Evolutionary conservation across 306 rosid species (phyloP).

Genomic region (Prunus persica): Prunus_persica_NCBIv2 NC_034015.1:20969001-20969500

Average conservation of each 20-base stretch:
- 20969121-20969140: too few relatives aligned
- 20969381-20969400: not conserved
- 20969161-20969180: not conserved
- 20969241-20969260: too few relatives aligned
- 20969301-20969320: too few relatives aligned
- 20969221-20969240: too few relatives aligned
- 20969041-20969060: not conserved
- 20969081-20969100: not conserved
- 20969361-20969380: not conserved
- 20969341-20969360: not conserved
- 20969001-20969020: constrained; percentile 17
- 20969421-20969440: not conserved
- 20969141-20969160: not conserved
- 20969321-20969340: not conserved
- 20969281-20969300: too few relatives aligned
- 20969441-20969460: not conserved
- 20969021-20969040: not conserved
- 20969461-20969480: not conserved
- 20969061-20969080: not conserved
- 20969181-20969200: too few relatives aligned
- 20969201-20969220: not conserved
- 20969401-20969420: not conserved
- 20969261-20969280: too few relatives aligned
- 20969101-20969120: not conserved
- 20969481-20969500: too few relatives aligned